These are phyloP conservation scores for Allium sativum DNA, from an alignment of 106 monocot species.

Conservation along the genomic window DNA sequence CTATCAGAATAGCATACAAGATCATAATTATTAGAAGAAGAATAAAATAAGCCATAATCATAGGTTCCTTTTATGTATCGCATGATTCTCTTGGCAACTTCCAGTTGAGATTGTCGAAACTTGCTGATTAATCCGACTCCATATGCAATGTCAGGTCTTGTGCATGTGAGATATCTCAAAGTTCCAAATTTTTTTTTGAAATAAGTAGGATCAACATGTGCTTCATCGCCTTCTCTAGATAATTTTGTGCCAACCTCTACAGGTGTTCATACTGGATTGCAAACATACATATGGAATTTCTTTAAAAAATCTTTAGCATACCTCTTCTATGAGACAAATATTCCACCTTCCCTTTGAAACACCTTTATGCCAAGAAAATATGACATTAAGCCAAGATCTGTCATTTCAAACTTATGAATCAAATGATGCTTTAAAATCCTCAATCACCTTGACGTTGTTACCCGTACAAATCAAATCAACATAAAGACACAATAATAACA, in stretches of 20 bases:
- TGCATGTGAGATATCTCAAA: slow-evolving; percentile 2
- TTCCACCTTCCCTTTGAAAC: not conserved
- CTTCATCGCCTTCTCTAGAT: not conserved
- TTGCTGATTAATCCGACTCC: not conserved
- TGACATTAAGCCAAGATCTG: not conserved
- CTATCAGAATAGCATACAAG: slow-evolving; percentile 2
- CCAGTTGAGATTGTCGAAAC: not conserved
- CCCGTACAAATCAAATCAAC: not conserved
- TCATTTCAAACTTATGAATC: slow-evolving; percentile 1
- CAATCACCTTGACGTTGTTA: not conserved
- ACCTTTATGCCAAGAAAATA: slow-evolving; percentile 7
- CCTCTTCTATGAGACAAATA: not conserved
- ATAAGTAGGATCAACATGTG: not conserved
- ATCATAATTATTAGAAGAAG: not conserved
- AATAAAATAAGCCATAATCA: not conserved
- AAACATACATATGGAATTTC: slow-evolving; percentile 7
- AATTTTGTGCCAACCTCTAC: not conserved
- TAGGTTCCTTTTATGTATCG: not conserved
- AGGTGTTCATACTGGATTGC: not conserved
- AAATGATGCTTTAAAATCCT: not conserved
- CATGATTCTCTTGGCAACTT: not conserved
- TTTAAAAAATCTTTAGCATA: slow-evolving; percentile 4
- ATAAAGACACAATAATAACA: not conserved
- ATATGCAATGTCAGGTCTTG: slow-evolving; percentile 1
- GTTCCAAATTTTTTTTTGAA: not conserved